These are phyloP conservation scores for Reutealis trisperma DNA, from an alignment of 345 rosid genomes.

Conservation along the genomic window DNA sequence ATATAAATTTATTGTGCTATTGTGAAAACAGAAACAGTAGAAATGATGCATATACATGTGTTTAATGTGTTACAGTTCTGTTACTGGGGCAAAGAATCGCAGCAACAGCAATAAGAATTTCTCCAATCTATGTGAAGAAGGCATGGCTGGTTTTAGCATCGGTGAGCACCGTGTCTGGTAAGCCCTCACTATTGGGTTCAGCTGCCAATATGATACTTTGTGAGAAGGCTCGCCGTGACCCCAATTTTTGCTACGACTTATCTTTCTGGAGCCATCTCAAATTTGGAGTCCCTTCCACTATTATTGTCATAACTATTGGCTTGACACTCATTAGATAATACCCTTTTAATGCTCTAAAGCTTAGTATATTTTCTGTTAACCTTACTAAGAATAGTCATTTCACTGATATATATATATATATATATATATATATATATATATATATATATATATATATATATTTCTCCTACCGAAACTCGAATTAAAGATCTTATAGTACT, in stretches of 20 bases:
- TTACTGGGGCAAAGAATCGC: slow-evolving; percentile 71
- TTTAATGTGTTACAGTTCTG: slow-evolving; percentile 42
- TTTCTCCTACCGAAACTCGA: too few species aligned
- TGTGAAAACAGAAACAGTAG: too few species aligned
- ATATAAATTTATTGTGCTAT: too few species aligned
- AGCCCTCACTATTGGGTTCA: slow-evolving; percentile 75
- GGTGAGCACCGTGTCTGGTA: slow-evolving; percentile 85
- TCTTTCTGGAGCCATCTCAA: slow-evolving; percentile 73
- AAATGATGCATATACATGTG: too few species aligned
- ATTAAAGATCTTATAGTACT: too few species aligned
- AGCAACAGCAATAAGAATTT: slow-evolving; percentile 53
- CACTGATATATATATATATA: too few species aligned
- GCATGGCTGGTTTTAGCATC: slow-evolving; percentile 81
- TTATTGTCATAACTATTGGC: slow-evolving; percentile 60
- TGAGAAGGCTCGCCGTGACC: slow-evolving; percentile 69
- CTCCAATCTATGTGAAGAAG: slow-evolving; percentile 57
- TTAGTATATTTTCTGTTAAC: too few species aligned
- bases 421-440: too few species aligned
- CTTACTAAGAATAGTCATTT: too few species aligned
- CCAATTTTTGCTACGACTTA: slow-evolving; percentile 46
- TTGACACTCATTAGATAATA: slow-evolving; percentile 32
- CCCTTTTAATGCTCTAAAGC: too few species aligned
- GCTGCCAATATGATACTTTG: slow-evolving; percentile 88
- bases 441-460: too few species aligned
- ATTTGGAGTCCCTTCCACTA: slow-evolving; percentile 76